Percentiles rank a stretch among this genome's conserved stretches.
Evolutionary conservation across 768 basidiomycete species (phyloP).

Genomic region (Steccherinum ochraceum): DNA sequence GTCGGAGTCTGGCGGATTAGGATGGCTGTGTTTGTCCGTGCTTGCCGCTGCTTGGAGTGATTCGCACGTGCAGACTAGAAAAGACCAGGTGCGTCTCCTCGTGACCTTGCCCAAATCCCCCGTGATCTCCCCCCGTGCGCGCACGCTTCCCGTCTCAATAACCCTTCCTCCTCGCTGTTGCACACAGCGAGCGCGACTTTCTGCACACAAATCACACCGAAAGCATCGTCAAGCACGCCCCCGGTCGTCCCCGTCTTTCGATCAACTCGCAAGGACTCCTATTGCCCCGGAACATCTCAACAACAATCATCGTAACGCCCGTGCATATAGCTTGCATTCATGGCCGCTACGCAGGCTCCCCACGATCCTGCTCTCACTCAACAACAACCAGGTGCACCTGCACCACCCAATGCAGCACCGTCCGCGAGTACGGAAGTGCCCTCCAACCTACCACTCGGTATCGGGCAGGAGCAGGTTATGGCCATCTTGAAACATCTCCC

Average conservation of each 20-base stretch:
- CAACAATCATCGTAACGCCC: constrained; percentile 1
- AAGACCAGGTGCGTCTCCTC: constrained; percentile 35
- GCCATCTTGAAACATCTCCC: constrained; percentile 52
- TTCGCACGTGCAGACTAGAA: constrained; percentile 27
- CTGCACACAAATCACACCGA: constrained; percentile 1
- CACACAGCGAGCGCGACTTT: constrained; percentile 11
- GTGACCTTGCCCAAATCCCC: constrained; percentile 35
- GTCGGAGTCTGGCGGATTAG: neutral
- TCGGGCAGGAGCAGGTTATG: constrained; percentile 55
- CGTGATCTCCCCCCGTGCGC: constrained; percentile 32
- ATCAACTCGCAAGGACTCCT: neutral
- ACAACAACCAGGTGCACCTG: neutral
- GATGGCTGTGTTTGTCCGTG: constrained; percentile 27
- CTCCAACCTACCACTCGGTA: constrained; percentile 10
- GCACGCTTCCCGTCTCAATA: constrained; percentile 10
- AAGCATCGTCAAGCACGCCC: neutral
- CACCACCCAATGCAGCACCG: neutral
- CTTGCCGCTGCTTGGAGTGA: constrained; percentile 7
- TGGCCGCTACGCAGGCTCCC: constrained; percentile 12
- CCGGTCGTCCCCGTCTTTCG: neutral
- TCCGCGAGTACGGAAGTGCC: constrained; percentile 1
- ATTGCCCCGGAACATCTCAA: neutral
- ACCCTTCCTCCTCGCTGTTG: constrained; percentile 13
- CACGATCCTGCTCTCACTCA: constrained; percentile 16
- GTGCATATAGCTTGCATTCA: constrained; percentile 6